phyloP scores from a whole-genome alignment of 768 basidiomycete species.

The Hydnomerulius pinastri region DNA sequence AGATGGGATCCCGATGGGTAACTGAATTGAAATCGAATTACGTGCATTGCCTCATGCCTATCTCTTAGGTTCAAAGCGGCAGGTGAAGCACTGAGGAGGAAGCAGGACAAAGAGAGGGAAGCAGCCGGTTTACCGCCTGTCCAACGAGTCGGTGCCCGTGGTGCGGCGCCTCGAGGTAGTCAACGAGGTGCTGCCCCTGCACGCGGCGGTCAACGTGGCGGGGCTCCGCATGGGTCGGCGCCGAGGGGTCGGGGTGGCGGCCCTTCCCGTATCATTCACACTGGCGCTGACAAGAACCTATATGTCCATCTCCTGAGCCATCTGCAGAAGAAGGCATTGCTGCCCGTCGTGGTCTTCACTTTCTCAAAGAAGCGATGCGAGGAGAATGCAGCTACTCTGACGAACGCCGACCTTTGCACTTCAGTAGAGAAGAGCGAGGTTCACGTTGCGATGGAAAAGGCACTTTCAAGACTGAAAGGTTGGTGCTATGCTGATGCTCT shows the following conservation, averaged over 20 bases:
- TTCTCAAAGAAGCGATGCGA: conserved; percentile 97
- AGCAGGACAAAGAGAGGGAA: conserved; percentile 98
- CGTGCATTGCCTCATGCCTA: conserved; percentile 3
- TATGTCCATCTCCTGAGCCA: conserved; percentile 91
- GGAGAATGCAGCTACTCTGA: conserved; percentile 90
- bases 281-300: conserved; percentile 81
- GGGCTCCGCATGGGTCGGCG: conserved; percentile 40
- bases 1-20: conserved; percentile 77
- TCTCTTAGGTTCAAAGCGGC: conserved; percentile 81
- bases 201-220: conserved; percentile 57
- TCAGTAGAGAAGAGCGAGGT: conserved; percentile 96
- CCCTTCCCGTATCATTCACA: conserved; percentile 57
- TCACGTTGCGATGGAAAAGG: conserved; percentile 91
- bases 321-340: conserved; percentile 79
- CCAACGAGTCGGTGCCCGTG: conserved; percentile 80
- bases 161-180: conserved; percentile 52
- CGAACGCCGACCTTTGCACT: conserved; percentile 84
- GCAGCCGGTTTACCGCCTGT: conserved; percentile 90
- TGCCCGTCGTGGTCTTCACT: conserved; percentile 96
- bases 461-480: conserved; percentile 91
- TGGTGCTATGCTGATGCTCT: conserved; percentile 4
- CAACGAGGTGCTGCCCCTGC: conserved; percentile 48
- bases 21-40: background rate
- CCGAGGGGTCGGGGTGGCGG: conserved; percentile 46
- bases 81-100: conserved; percentile 82